These are phyloP conservation scores for Erodium trifolium DNA, from an alignment of 441 rosid genomes.

Conservation along the genomic window DNA sequence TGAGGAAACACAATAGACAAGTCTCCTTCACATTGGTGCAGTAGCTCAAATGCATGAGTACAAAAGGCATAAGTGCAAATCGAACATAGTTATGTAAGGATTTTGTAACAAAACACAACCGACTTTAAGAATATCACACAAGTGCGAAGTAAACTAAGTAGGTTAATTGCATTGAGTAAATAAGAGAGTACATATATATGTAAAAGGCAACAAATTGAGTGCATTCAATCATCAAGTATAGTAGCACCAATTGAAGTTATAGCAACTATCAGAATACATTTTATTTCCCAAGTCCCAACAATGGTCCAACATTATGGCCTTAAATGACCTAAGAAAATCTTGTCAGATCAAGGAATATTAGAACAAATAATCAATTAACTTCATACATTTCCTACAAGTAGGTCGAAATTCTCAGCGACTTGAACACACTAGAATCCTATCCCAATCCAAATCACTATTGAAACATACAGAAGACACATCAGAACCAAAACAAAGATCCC, in stretches of 20 bases:
- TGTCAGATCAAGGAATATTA: neutral
- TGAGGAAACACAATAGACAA: neutral
- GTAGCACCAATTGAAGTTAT: neutral
- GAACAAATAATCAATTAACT: too few species aligned
- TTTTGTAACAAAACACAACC: neutral
- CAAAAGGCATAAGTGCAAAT: neutral
- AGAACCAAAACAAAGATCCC: neutral
- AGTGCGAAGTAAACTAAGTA: too few species aligned
- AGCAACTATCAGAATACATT: neutral
- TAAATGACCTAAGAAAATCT: too few species aligned
- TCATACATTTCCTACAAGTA: neutral
- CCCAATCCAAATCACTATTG: too few species aligned
- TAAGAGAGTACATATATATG: too few species aligned
- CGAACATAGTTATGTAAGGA: neutral
- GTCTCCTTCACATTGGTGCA: neutral
- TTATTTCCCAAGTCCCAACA: neutral
- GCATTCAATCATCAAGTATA: neutral
- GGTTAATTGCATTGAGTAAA: too few species aligned
- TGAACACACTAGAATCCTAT: neutral
- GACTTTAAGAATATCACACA: too few species aligned
- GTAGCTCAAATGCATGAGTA: neutral
- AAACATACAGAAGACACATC: neutral
- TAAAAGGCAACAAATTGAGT: neutral
- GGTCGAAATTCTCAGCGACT: neutral
- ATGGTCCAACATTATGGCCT: neutral